phyloP scores from a whole-genome alignment of 176 grass and related monocot genomes.

The Alloteropsis semialata region DNA sequence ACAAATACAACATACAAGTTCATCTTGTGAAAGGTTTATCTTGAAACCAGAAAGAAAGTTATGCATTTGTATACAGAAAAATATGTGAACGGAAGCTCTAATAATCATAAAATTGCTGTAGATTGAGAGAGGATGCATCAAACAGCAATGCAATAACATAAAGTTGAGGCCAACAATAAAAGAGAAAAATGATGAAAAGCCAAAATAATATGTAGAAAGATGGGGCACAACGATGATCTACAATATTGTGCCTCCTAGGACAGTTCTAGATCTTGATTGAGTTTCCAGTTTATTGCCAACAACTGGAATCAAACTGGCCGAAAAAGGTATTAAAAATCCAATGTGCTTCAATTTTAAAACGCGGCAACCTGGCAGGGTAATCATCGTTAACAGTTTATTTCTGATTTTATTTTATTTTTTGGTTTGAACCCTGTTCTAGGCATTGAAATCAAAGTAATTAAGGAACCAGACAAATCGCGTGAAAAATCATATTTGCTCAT shows the following conservation, averaged over 20 bases:
- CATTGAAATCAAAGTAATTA: neutral
- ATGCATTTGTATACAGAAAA: neutral
- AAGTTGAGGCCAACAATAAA: neutral
- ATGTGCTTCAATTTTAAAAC: neutral
- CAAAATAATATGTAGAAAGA: neutral
- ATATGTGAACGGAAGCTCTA: neutral
- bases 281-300: neutral
- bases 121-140: neutral
- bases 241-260: neutral
- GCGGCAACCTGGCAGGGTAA: neutral
- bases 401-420: neutral
- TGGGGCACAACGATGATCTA: neutral
- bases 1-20: neutral
- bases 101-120: neutral
- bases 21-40: neutral
- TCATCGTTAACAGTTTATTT: neutral
- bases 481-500: constrained; percentile 5
- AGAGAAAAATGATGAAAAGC: neutral
- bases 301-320: neutral
- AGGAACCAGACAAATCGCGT: neutral
- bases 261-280: neutral
- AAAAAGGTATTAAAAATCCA: neutral
- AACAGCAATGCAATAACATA: neutral
- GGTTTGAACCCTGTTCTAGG: neutral
- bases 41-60: neutral